Conservation (phyloP, 768 basidiomycete species). For the Hypsizygus marmoreus region DNA sequence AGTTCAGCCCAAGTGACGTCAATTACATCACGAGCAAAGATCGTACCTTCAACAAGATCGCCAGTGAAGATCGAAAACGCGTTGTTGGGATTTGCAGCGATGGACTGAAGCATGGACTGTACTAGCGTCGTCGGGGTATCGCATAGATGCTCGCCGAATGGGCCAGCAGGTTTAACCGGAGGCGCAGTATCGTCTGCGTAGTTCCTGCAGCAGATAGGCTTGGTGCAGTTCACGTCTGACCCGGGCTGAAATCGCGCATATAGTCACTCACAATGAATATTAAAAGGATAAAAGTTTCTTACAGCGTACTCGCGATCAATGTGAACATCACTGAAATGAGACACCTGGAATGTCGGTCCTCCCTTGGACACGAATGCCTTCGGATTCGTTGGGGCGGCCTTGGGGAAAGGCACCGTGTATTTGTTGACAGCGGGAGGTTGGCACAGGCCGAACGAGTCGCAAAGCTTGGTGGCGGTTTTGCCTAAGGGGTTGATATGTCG, state of each 20-base stretch:
- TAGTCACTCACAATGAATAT: neutral
- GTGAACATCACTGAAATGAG: constrained; percentile 66
- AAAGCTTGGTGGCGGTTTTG: constrained; percentile 54
- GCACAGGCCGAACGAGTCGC: constrained; percentile 58
- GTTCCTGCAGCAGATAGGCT: constrained; percentile 62
- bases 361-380: constrained; percentile 37
- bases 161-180: constrained; percentile 46
- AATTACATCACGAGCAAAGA: neutral
- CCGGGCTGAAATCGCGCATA: constrained; percentile 45
- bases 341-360: constrained; percentile 51
- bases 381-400: constrained; percentile 36
- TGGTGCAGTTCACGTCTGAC: constrained; percentile 58
- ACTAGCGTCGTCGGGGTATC: constrained; percentile 53
- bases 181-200: constrained; percentile 42
- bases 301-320: constrained; percentile 59
- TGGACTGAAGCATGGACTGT: constrained; percentile 49
- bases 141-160: constrained; percentile 50
- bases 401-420: constrained; percentile 48
- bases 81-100: constrained; percentile 38
- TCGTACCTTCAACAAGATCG: constrained; percentile 60
- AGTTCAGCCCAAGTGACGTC: too few species aligned
- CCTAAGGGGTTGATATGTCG: constrained; percentile 48
- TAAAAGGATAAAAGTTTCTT: constrained; percentile 12
- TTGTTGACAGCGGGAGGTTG: constrained; percentile 45
- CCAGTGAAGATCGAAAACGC: constrained; percentile 64